phyloP scores from a whole-genome alignment of 352 stramenopile species.

The Globisporangium cederbergense region DNA sequence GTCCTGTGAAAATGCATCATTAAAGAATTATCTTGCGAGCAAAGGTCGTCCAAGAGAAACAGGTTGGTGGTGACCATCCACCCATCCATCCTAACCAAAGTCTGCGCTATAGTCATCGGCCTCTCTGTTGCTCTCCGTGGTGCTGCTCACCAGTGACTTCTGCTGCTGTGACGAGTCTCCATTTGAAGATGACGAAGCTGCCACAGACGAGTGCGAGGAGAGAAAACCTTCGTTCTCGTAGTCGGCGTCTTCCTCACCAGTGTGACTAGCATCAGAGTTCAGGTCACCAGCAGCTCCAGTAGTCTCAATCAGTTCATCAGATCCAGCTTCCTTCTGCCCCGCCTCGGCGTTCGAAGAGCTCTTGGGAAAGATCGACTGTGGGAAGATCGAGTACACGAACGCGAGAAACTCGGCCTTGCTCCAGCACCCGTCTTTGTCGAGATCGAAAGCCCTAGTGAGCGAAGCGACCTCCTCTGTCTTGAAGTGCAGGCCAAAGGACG shows the following conservation, averaged over 20 bases:
- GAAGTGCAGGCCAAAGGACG: conserved; percentile 34
- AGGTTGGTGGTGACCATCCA: too few species aligned
- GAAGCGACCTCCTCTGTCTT: conserved; percentile 34
- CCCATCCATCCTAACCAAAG: conserved; percentile 36
- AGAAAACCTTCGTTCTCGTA: conserved; percentile 24
- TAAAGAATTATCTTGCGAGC: not conserved
- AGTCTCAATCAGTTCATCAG: not conserved
- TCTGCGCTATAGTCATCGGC: conserved; percentile 54
- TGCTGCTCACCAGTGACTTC: not conserved
- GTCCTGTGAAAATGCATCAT: too few species aligned
- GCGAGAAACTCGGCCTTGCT: conserved; percentile 41
- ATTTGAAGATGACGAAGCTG: conserved; percentile 10
- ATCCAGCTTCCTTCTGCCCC: too few species aligned
- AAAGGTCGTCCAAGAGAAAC: not conserved
- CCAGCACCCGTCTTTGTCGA: conserved; percentile 51
- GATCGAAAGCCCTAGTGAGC: conserved; percentile 56
- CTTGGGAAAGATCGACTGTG: conserved; percentile 5
- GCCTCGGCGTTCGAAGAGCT: not conserved
- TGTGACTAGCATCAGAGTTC: not conserved
- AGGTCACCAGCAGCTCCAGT: not conserved
- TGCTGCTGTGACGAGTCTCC: not conserved
- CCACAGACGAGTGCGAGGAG: conserved; percentile 17
- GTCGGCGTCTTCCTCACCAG: not conserved
- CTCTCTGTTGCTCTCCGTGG: not conserved
- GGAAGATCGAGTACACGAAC: conserved; percentile 41